A percentile compares a stretch with the other conserved stretches of the same genome.
These are phyloP conservation scores for Xylariales sp. DNA, from an alignment of 2,329 filamentous ascomycete genomes.

Conservation along the genomic window DNA sequence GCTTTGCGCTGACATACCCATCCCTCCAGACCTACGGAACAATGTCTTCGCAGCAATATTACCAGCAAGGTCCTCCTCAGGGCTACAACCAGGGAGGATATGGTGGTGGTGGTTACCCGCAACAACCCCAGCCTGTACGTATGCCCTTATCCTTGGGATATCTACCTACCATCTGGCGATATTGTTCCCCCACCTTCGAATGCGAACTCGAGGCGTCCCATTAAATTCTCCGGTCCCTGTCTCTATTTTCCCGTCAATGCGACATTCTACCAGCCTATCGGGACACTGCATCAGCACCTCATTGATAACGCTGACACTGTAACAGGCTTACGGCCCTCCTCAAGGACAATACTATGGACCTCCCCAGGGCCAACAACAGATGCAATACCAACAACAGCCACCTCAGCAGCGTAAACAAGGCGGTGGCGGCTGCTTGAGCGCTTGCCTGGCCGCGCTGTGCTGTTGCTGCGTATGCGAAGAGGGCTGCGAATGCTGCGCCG, in stretches of 20 bases:
- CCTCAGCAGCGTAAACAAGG: conserved; percentile 25
- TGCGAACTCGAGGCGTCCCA: conserved; percentile 6
- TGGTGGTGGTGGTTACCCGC: conserved; percentile 28
- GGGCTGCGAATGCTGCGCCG: conserved; percentile 34
- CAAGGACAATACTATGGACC: conserved; percentile 22
- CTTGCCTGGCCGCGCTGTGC: conserved; percentile 42
- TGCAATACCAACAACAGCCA: conserved; percentile 40
- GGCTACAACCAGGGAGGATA: conserved; percentile 24
- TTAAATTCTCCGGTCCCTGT: too few relatives aligned
- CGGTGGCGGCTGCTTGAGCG: conserved; percentile 37
- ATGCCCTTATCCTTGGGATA: too few relatives aligned
- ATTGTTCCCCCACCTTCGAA: too few relatives aligned
- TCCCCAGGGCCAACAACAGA: conserved; percentile 36
- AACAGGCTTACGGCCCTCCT: conserved; percentile 36
- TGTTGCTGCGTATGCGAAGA: conserved; percentile 49
- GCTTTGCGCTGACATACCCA: neutral
- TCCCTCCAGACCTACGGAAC: neutral
- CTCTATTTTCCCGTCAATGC: too few relatives aligned
- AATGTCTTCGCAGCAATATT: conserved; percentile 28
- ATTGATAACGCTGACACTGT: too few relatives aligned
- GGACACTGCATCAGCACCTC: too few relatives aligned
- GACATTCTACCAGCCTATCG: too few relatives aligned
- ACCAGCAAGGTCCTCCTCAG: conserved; percentile 26
- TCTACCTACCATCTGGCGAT: too few relatives aligned
- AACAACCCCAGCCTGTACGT: conserved; percentile 40